phyloP scores from a whole-genome alignment of 192 early-diverging fungal genomes.

The Coemansia javaensis region DNA sequence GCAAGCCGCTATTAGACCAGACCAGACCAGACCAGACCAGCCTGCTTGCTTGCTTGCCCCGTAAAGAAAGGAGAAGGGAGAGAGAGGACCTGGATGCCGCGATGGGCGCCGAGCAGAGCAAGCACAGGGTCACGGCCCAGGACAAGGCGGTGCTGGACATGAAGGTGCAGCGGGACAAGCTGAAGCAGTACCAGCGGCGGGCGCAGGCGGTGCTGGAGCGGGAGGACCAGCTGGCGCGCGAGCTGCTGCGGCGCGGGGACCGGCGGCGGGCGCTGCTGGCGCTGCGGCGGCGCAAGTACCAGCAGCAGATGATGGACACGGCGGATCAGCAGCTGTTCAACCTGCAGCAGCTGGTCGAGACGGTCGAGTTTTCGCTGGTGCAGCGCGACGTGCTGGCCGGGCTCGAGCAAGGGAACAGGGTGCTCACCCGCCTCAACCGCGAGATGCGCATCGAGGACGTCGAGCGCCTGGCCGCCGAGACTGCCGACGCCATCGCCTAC shows the following conservation, averaged over 20 bases:
- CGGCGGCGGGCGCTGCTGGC: constrained; percentile 81
- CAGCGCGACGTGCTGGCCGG: constrained; percentile 86
- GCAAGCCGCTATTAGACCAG: too few species aligned
- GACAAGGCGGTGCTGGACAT: constrained; percentile 94
- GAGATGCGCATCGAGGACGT: constrained; percentile 88
- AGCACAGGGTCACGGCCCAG: constrained; percentile 70
- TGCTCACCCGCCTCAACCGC: constrained; percentile 69
- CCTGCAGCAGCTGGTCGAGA: constrained; percentile 79
- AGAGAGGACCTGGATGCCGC: too few species aligned
- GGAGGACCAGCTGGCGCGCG: constrained; percentile 75
- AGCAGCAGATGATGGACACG: constrained; percentile 79
- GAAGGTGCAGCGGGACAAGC: constrained; percentile 91
- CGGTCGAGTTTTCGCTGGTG: constrained; percentile 90
- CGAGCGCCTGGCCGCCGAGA: constrained; percentile 92
- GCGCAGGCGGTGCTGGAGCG: constrained; percentile 76
- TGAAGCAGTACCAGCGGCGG: constrained; percentile 88
- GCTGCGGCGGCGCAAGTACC: constrained; percentile 94
- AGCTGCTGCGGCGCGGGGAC: constrained; percentile 67
- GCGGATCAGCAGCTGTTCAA: constrained; percentile 85
- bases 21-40: too few species aligned
- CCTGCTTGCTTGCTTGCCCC: too few species aligned
- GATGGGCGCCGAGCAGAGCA: constrained; percentile 54
- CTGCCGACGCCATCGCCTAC: constrained; percentile 91
- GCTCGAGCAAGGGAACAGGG: constrained; percentile 77
- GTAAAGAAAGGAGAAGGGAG: too few species aligned